These are phyloP conservation scores for Colletotrichum sp. DNA, from an alignment of 2,329 filamentous ascomycete species.

Conservation along the genomic window DNA sequence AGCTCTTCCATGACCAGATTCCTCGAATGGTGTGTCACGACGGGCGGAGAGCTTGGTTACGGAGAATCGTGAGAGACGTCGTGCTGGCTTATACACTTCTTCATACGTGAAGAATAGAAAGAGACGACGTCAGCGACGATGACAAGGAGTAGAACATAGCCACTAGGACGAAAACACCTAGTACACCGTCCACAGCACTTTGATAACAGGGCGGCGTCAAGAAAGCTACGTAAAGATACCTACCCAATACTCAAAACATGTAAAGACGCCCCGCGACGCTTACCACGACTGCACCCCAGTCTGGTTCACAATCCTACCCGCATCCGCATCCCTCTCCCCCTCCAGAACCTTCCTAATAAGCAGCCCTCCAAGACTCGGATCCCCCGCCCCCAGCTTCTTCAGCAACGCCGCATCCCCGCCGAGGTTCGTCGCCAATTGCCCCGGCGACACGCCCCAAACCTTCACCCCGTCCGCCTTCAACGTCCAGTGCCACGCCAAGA, in stretches of 20 bases:
- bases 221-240: not conserved
- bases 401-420: slow-evolving; percentile 26
- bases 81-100: not conserved
- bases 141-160: too few relatives aligned
- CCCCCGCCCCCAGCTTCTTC: slow-evolving; percentile 27
- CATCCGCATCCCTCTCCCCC: slow-evolving; percentile 42
- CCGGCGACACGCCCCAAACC: slow-evolving; percentile 42
- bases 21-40: not conserved
- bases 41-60: not conserved
- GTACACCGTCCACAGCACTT: not conserved
- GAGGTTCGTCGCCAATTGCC: slow-evolving; percentile 44
- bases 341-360: slow-evolving; percentile 44
- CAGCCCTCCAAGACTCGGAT: slow-evolving; percentile 38
- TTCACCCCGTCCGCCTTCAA: slow-evolving; percentile 42
- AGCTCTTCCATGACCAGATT: not conserved
- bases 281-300: slow-evolving; percentile 15
- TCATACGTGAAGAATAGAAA: not conserved
- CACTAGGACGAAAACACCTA: too few relatives aligned
- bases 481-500: slow-evolving; percentile 6
- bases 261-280: not conserved
- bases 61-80: not conserved
- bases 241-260: accelerated
- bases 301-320: slow-evolving; percentile 37
- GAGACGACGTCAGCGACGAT: not conserved
- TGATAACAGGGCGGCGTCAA: too few relatives aligned